Evolutionary conservation across 2,329 filamentous ascomycete genomes (phyloP).

Genomic region (Exophiala sp.): DNA sequence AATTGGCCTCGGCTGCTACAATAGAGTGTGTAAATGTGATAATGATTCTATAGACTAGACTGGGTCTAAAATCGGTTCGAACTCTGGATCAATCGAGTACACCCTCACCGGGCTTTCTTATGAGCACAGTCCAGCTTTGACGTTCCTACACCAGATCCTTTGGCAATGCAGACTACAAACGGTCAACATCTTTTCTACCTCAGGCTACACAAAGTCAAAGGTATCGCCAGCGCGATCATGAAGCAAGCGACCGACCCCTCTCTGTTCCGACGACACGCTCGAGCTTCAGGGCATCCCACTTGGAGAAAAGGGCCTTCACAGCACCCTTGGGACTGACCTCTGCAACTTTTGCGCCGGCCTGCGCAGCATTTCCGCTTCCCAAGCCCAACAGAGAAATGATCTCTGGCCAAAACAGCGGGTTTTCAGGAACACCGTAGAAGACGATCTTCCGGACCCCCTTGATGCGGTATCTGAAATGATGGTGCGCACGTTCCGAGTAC

Average conservation of each 20-base stretch:
- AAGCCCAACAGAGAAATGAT: slow-evolving; percentile 39
- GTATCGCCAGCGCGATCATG: slow-evolving; percentile 74
- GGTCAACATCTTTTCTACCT: too few relatives aligned
- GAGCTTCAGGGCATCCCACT: slow-evolving; percentile 81
- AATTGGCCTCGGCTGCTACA: slow-evolving; percentile 32
- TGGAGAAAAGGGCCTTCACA: slow-evolving; percentile 65
- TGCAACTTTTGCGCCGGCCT: slow-evolving; percentile 48
- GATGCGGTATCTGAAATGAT: slow-evolving; percentile 83
- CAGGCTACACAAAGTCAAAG: slow-evolving; percentile 95
- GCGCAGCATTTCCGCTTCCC: slow-evolving; percentile 43
- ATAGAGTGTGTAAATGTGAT: slow-evolving; percentile 3
- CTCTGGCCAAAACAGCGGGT: slow-evolving; percentile 53
- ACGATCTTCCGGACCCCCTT: slow-evolving; percentile 77
- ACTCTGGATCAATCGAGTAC: too few relatives aligned
- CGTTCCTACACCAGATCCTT: too few relatives aligned
- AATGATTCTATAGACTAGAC: background rate
- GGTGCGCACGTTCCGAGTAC: slow-evolving; percentile 93
- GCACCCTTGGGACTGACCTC: slow-evolving; percentile 42
- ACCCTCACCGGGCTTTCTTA: too few relatives aligned
- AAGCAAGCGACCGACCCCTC: slow-evolving; percentile 76
- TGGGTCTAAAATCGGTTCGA: too few relatives aligned
- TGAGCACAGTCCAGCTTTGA: background rate
- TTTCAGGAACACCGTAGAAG: slow-evolving; percentile 86
- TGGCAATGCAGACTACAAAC: too few relatives aligned
- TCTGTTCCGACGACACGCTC: slow-evolving; percentile 81